Evolutionary conservation across 768 basidiomycete species (phyloP).

Genomic region (Phlebiopsis gigantea): DNA sequence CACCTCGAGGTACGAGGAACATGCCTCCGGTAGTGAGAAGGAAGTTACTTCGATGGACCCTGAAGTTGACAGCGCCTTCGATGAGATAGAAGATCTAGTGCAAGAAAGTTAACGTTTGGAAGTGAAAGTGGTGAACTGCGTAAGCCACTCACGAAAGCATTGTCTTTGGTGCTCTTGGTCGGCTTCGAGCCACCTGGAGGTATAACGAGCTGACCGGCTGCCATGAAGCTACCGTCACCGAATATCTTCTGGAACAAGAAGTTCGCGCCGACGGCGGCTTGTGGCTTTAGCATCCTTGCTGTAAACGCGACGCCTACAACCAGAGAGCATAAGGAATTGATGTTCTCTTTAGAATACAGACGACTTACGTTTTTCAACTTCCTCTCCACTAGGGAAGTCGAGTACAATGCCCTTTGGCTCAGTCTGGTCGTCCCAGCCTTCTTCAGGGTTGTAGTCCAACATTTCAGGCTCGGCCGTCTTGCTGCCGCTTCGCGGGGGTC

Average conservation of each 20-base stretch:
- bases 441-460: slow-evolving; percentile 33
- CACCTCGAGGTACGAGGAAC: slow-evolving; percentile 89
- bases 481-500: slow-evolving; percentile 34
- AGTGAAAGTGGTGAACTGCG: slow-evolving; percentile 20
- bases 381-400: slow-evolving; percentile 56
- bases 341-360: background rate
- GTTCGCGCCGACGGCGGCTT: slow-evolving; percentile 50
- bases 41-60: slow-evolving; percentile 74
- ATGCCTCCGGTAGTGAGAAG: slow-evolving; percentile 77
- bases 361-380: slow-evolving; percentile 67
- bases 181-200: slow-evolving; percentile 80
- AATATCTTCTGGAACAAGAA: slow-evolving; percentile 93
- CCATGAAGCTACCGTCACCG: slow-evolving; percentile 86
- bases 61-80: slow-evolving; percentile 84
- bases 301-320: slow-evolving; percentile 74
- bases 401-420: slow-evolving; percentile 58
- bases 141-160: slow-evolving; percentile 71
- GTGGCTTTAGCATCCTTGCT: slow-evolving; percentile 57
- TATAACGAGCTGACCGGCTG: slow-evolving; percentile 82
- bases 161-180: slow-evolving; percentile 86
- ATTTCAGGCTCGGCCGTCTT: slow-evolving; percentile 41
- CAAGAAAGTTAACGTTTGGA: background rate
- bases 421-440: slow-evolving; percentile 87
- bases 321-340: background rate
- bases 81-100: slow-evolving; percentile 71